Conservation (phyloP, 1,139 yeast genomes). For the Pneumocystis murina region DNA sequence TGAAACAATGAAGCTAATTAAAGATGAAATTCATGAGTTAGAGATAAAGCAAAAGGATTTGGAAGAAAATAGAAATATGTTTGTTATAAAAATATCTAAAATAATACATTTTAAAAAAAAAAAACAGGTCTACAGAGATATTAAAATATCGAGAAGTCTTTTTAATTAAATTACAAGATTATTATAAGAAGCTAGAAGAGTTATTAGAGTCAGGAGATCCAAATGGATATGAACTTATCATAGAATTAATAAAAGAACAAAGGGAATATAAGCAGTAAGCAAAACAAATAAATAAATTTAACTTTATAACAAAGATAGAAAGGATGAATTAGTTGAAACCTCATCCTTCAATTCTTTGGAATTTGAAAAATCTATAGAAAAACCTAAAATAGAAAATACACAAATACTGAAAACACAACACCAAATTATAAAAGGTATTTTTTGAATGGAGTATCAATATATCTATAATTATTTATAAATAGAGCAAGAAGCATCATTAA, state of each 20-base stretch:
- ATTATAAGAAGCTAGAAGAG: neutral
- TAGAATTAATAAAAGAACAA: neutral
- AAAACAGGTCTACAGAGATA: neutral
- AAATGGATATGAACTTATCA: neutral
- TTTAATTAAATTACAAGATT: neutral
- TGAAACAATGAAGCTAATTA: neutral
- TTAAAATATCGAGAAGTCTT: neutral
- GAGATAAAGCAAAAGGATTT: neutral
- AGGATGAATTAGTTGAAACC: neutral
- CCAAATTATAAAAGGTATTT: neutral
- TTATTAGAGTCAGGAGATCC: neutral
- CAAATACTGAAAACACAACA: neutral
- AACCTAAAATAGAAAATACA: neutral
- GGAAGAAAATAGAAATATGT: neutral
- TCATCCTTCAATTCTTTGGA: neutral
- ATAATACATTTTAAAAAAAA: neutral
- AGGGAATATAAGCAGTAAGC: neutral
- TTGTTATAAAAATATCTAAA: neutral
- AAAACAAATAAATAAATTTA: neutral
- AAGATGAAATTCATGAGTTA: neutral
- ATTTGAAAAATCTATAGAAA: neutral
- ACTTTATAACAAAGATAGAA: neutral
- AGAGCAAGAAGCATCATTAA: neutral
- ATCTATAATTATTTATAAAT: neutral
- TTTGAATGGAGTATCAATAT: neutral